Evolutionary conservation across 345 rosid species (phyloP).

Genomic region (Combretum micranthum): DNA sequence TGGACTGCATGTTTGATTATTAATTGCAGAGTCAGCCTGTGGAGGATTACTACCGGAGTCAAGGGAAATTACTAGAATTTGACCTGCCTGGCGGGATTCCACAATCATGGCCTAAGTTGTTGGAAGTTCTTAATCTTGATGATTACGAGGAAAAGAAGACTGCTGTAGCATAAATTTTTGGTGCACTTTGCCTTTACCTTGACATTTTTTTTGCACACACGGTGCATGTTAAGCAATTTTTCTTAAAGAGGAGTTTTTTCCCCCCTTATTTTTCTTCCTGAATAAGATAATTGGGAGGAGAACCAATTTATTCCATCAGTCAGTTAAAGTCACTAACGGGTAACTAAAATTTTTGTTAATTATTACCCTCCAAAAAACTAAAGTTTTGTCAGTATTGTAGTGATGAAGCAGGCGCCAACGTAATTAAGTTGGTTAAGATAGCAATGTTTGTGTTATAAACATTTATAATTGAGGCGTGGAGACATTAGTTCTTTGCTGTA

Average conservation of each 20-base stretch:
- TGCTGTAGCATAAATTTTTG: slow-evolving; percentile 48
- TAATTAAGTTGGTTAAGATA: too few species aligned
- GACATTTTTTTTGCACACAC: slow-evolving; percentile 39
- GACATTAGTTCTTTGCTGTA: background rate
- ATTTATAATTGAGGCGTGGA: background rate
- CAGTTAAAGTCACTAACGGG: too few species aligned
- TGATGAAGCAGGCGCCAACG: too few species aligned
- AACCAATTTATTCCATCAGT: too few species aligned
- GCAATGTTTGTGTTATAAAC: too few species aligned
- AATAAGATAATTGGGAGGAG: slow-evolving; percentile 10
- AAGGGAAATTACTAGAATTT: slow-evolving; percentile 74
- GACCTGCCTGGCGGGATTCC: slow-evolving; percentile 91
- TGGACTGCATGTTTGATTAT: background rate
- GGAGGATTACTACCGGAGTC: slow-evolving; percentile 68
- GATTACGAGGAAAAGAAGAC: slow-evolving; percentile 65
- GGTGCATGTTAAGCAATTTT: slow-evolving; percentile 49
- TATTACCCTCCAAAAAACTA: too few species aligned
- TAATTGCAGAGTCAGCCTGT: slow-evolving; percentile 79
- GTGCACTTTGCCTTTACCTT: slow-evolving; percentile 15
- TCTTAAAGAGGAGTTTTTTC: slow-evolving; percentile 20
- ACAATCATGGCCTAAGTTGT: slow-evolving; percentile 93
- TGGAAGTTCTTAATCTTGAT: slow-evolving; percentile 78
- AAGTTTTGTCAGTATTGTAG: too few species aligned
- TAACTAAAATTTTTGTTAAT: too few species aligned
- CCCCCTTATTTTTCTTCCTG: slow-evolving; percentile 7